Evolutionary conservation across 1,284 basidiomycete genomes (phyloP).

Genomic region (Ustilago bromivora): DNA sequence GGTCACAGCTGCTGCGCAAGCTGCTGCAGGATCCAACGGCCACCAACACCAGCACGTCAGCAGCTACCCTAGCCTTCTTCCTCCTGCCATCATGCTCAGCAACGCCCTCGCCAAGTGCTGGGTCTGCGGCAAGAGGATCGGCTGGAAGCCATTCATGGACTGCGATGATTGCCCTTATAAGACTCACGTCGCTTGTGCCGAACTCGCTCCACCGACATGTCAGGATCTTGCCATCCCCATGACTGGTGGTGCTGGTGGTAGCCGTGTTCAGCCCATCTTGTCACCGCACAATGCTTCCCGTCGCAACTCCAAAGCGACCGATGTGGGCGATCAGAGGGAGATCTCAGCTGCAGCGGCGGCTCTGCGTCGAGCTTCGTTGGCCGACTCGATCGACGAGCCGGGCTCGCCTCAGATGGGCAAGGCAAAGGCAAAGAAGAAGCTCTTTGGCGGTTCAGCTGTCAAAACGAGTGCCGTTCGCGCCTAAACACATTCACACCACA

Average conservation of each 20-base stretch:
- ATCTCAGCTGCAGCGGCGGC: constrained; percentile 52
- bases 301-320: constrained; percentile 37
- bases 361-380: constrained; percentile 25
- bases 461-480: constrained; percentile 39
- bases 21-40: constrained; percentile 18
- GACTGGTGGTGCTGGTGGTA: constrained; percentile 11
- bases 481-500: background rate
- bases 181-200: constrained; percentile 63
- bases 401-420: constrained; percentile 18
- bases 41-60: constrained; percentile 24
- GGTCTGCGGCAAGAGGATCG: constrained; percentile 62
- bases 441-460: constrained; percentile 46
- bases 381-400: constrained; percentile 26
- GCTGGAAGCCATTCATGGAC: constrained; percentile 66
- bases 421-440: constrained; percentile 45
- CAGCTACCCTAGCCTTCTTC: constrained; percentile 50
- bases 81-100: constrained; percentile 63
- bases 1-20: constrained; percentile 43
- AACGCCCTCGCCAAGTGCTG: constrained; percentile 65
- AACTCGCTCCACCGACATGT: constrained; percentile 61
- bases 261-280: constrained; percentile 35
- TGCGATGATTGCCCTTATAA: constrained; percentile 67
- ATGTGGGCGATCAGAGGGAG: constrained; percentile 41
- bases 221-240: constrained; percentile 56
- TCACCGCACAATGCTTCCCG: constrained; percentile 46